Evolutionary conservation across 805 yeast species (phyloP).

Genomic region (Wickerhamiella brachini): DNA sequence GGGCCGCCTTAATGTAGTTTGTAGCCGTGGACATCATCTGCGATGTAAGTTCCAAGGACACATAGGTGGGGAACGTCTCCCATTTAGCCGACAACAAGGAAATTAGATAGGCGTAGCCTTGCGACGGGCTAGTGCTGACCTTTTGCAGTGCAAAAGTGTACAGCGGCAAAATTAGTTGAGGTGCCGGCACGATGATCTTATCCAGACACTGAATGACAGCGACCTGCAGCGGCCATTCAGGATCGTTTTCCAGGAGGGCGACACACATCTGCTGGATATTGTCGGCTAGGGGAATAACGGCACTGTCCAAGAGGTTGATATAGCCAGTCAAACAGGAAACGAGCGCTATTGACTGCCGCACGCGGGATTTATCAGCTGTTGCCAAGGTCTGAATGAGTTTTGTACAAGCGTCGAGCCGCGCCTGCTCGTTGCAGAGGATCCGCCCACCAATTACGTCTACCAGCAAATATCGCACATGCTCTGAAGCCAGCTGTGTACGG

Average conservation of each 20-base stretch:
- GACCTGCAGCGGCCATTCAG: constrained; percentile 2
- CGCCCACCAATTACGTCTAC: constrained; percentile 7
- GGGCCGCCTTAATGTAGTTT: constrained; percentile 5
- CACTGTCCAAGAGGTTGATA: constrained; percentile 8
- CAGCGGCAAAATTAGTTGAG: constrained; percentile 8
- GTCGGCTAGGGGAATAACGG: constrained; percentile 12
- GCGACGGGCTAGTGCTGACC: not conserved
- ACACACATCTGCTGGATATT: constrained; percentile 14
- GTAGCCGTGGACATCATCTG: constrained; percentile 6
- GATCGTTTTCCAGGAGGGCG: constrained; percentile 12
- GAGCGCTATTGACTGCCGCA: not conserved
- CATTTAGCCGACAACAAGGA: constrained; percentile 11
- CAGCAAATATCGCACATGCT: constrained; percentile 8
- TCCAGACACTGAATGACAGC: constrained; percentile 6
- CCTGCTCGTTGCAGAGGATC: constrained; percentile 10
- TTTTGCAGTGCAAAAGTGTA: not conserved
- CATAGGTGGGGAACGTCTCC: constrained; percentile 8
- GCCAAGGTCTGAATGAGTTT: constrained; percentile 12
- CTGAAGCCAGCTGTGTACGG: constrained; percentile 7
- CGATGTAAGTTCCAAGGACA: constrained; percentile 11
- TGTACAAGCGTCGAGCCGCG: constrained; percentile 9
- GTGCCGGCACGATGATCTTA: constrained; percentile 8
- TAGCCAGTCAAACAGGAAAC: constrained; percentile 10
- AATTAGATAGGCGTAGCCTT: constrained; percentile 9
- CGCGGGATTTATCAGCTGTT: constrained; percentile 8